Base-by-base conservation (phyloP, 768 basidiomycete species). In the Chalciporus piperatus region DNA sequence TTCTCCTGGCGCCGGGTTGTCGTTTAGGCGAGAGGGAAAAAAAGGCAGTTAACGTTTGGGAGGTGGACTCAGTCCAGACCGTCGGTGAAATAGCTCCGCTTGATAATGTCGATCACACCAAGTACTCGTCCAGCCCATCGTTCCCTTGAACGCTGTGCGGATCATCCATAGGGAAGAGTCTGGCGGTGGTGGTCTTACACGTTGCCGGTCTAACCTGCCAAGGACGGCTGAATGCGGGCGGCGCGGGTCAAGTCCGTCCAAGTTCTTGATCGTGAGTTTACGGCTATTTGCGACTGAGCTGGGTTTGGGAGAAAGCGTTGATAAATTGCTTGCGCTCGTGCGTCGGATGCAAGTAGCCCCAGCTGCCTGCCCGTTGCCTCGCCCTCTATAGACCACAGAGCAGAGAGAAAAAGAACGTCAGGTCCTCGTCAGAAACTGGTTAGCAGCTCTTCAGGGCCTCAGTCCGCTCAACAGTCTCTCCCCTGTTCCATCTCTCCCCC, bases 251-350 rank as follows among this genome's bases (percentile, higher is more conserved):
- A 23, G 38, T 25, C 12, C 17, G 38, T 11, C n/a, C 13, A 28
- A 23, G 38, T 25, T 17, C 17, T 11, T 25, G 48, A 49, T 45
- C 52, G 52, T 37, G 32, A 65, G 62, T 67, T 67, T 57, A 28
- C 47, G 54, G 42, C 47, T 67, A 50, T 67, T 67, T 67, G 65
- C 50, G 55, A 14, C n/a, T 52, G 39, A 40, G 48, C 54, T 57
- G 53, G 58, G 57, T 49, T 58, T 52, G 44, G 39, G 47, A 37
- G 38, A 54, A 45, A 7, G 52, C 50, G 56, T 58, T 68, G 46
- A 66, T 68, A 68, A 62, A 63, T 51, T 37, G 37, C 37, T 37
- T 20, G 20, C 41, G 43, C 51, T 63, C 61, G 59, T 63, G 61
- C 33, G 33, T 33, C n/a, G n/a, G n/a, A n/a, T n/a, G n/a, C n/a